Evolutionary conservation across 225 moss, liverwort and hornwort genomes (phyloP).

Genomic region (Asterella californica): DNA sequence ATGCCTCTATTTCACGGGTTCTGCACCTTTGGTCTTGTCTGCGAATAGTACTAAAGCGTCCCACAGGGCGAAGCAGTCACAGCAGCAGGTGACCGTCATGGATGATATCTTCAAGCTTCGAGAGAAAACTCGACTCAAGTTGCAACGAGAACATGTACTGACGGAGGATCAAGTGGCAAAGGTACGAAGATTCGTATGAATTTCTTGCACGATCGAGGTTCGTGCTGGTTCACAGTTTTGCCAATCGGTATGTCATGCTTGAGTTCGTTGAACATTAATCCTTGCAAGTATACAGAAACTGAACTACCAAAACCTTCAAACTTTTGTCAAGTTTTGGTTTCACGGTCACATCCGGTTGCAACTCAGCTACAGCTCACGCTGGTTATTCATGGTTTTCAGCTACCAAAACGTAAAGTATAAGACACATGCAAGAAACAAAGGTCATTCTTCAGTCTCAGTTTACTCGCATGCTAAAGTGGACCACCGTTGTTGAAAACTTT

Average conservation of each 20-base stretch:
- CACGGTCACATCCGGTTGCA: no score
- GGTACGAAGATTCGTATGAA: conserved; percentile 11
- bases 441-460: no score
- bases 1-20: neutral
- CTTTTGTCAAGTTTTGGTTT: no score
- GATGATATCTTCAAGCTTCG: neutral
- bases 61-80: neutral
- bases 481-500: neutral
- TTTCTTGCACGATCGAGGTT: no score
- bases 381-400: neutral
- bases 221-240: neutral
- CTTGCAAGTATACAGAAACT: neutral
- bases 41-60: no score
- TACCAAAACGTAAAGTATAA: neutral
- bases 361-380: no score
- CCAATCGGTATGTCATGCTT: no score
- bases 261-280: no score
- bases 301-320: neutral
- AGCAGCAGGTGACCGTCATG: neutral
- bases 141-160: conserved; percentile 43
- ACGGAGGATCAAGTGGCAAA: conserved; percentile 41
- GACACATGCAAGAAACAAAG: no score
- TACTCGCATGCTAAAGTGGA: no score
- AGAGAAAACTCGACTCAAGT: neutral
- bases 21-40: neutral